Percentiles rank a stretch among this genome's conserved stretches.
Evolutionary conservation across 2,329 filamentous ascomycete genomes (phyloP).

Genomic region (Calycina herbarum): DNA sequence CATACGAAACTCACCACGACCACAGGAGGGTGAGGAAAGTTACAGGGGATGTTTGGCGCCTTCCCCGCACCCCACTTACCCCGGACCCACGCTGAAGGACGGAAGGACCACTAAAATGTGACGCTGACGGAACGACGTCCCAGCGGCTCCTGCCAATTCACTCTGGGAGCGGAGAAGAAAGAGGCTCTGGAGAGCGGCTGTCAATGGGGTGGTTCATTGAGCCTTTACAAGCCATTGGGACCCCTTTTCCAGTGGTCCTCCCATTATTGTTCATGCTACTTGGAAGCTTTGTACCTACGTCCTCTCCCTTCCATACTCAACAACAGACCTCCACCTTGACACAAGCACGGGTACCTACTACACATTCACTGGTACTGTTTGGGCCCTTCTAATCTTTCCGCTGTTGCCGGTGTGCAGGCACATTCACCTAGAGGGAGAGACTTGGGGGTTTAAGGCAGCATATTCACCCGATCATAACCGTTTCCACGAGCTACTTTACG

Average conservation of each 20-base stretch:
- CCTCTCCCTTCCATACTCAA: not conserved
- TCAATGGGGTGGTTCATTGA: not conserved
- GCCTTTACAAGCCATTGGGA: not conserved
- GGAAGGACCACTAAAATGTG: not conserved
- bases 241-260: not conserved
- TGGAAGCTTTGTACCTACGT: not conserved
- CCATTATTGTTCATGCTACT: not conserved
- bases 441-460: not conserved
- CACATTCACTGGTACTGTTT: not conserved
- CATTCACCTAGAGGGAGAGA: not conserved
- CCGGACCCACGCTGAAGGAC: slow-evolving; percentile 1
- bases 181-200: not conserved
- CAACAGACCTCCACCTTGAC: not conserved
- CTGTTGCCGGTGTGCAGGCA: not conserved
- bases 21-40: not conserved
- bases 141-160: not conserved
- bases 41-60: too few species aligned
- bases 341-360: not conserved
- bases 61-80: slow-evolving; percentile 12
- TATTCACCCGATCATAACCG: slow-evolving; percentile 7
- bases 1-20: too few species aligned
- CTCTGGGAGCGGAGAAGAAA: not conserved
- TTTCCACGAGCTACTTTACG: not conserved
- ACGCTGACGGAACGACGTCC: not conserved
- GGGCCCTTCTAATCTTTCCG: not conserved